Percentiles rank a stretch among this genome's conserved stretches.
phyloP scores from a whole-genome alignment of 495 filamentous ascomycete species.

The Neurospora intermedia region DNA sequence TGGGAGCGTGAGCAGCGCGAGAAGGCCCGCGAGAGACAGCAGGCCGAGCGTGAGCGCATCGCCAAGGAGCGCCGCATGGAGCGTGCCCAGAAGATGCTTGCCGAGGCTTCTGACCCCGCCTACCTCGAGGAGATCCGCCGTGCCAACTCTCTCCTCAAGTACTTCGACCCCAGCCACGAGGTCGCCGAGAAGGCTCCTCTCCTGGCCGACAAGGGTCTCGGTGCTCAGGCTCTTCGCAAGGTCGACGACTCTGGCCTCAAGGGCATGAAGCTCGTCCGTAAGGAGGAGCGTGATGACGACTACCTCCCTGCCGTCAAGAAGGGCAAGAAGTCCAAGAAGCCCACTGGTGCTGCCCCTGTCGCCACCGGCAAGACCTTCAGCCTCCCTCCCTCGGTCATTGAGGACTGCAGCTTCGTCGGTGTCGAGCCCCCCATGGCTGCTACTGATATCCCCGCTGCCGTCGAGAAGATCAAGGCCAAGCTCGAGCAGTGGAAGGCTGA shows the following conservation, averaged over 20 bases:
- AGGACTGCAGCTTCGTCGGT: conserved; percentile 72
- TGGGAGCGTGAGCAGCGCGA: conserved; percentile 72
- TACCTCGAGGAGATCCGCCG: conserved; percentile 85
- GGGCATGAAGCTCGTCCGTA: conserved; percentile 66
- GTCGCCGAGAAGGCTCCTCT: conserved; percentile 54
- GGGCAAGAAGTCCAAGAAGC: conserved; percentile 77
- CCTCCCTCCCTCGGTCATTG: conserved; percentile 78
- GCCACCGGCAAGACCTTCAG: conserved; percentile 58
- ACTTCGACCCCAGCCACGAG: conserved; percentile 66
- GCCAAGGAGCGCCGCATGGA: conserved; percentile 79
- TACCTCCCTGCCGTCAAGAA: conserved; percentile 84
- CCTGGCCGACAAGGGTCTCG: conserved; percentile 49
- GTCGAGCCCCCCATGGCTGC: conserved; percentile 80
- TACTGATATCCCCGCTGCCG: conserved; percentile 60
- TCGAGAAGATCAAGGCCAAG: conserved; percentile 88
- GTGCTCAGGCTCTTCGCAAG: conserved; percentile 65
- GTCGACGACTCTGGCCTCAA: conserved; percentile 69
- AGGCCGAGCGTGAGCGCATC: conserved; percentile 61
- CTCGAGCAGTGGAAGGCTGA: conserved; percentile 86
- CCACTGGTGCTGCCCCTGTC: conserved; percentile 29
- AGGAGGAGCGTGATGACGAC: conserved; percentile 76
- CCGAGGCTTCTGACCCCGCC: conserved; percentile 80
- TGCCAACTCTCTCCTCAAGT: conserved; percentile 73
- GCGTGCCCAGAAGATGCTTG: conserved; percentile 72
- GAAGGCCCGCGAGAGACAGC: conserved; percentile 45